These are phyloP conservation scores for Exophiala alcalophila DNA, from an alignment of 2,329 filamentous ascomycete species.

Conservation along the genomic window DNA sequence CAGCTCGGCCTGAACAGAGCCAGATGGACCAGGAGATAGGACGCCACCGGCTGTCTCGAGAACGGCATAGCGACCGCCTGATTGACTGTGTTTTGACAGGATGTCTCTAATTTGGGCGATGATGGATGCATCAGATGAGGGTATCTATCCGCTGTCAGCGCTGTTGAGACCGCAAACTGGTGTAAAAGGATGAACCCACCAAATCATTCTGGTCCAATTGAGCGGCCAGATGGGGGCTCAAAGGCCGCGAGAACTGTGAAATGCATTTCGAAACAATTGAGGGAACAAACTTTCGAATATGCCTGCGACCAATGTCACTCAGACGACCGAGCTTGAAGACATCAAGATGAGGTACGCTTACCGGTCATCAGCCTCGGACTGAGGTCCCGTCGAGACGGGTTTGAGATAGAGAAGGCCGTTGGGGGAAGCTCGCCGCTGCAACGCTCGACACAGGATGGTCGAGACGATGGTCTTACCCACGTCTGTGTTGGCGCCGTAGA, in stretches of 20 bases:
- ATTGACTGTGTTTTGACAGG: conserved; percentile 34
- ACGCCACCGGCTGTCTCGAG: conserved; percentile 82
- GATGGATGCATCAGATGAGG: conserved; percentile 53
- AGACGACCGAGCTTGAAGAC: conserved; percentile 8
- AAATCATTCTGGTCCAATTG: conserved; percentile 29
- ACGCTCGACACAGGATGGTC: conserved; percentile 66
- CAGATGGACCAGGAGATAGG: conserved; percentile 73
- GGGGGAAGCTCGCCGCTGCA: conserved; percentile 46
- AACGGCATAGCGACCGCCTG: conserved; percentile 49
- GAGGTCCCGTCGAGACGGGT: conserved; percentile 73
- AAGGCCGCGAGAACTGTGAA: conserved; percentile 68
- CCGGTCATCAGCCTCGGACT: conserved; percentile 67
- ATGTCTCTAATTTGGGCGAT: conserved; percentile 49
- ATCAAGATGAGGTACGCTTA: conserved; percentile 36
- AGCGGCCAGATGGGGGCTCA: conserved; percentile 76
- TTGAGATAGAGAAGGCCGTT: conserved; percentile 67
- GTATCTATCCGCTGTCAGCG: conserved; percentile 39
- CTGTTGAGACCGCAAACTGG: neutral
- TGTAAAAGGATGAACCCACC: conserved; percentile 1
- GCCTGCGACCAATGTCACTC: conserved; percentile 45
- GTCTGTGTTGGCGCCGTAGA: conserved; percentile 80
- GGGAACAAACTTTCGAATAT: conserved; percentile 60
- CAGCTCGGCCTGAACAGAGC: conserved; percentile 72
- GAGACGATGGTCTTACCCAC: conserved; percentile 82
- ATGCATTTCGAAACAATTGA: conserved; percentile 59